Percentiles rank a stretch among this genome's conserved stretches.
Evolutionary conservation across 2,329 filamentous ascomycete species (phyloP).

Genomic region (Aspergillus sojae): DNA sequence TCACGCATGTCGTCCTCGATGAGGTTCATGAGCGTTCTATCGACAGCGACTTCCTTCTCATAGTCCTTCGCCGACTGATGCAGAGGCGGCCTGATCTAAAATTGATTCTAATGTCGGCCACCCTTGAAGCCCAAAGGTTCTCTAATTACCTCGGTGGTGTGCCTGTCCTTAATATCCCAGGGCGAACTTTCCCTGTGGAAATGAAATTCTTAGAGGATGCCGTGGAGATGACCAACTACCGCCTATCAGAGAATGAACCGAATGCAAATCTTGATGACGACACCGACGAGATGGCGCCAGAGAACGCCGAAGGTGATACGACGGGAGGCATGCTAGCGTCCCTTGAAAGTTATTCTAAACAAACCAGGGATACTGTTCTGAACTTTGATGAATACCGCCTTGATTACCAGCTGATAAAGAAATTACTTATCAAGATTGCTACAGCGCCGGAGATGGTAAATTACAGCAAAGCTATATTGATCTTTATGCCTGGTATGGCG

Average conservation of each 20-base stretch:
- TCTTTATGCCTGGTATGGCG: slow-evolving; percentile 92
- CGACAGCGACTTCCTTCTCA: slow-evolving; percentile 93
- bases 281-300: slow-evolving; percentile 47
- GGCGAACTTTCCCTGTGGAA: slow-evolving; percentile 88
- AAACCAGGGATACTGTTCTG: slow-evolving; percentile 73
- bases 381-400: slow-evolving; percentile 90
- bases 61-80: slow-evolving; percentile 85
- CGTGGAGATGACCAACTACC: slow-evolving; percentile 81
- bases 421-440: slow-evolving; percentile 76
- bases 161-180: slow-evolving; percentile 86
- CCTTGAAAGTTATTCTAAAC: slow-evolving; percentile 72
- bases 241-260: slow-evolving; percentile 61
- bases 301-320: slow-evolving; percentile 54
- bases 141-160: slow-evolving; percentile 84
- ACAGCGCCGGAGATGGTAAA: slow-evolving; percentile 64
- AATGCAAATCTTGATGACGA: slow-evolving; percentile 47
- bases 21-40: slow-evolving; percentile 97
- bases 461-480: slow-evolving; percentile 88
- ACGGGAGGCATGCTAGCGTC: slow-evolving; percentile 64
- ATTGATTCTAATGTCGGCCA: slow-evolving; percentile 95
- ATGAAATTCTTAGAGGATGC: slow-evolving; percentile 91
- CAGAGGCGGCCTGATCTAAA: slow-evolving; percentile 78
- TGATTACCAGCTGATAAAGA: slow-evolving; percentile 82
- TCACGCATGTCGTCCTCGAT: slow-evolving; percentile 94
- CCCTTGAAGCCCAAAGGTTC: slow-evolving; percentile 88